Evolutionary conservation across 2,329 filamentous ascomycete species (phyloP), one percentile per base, ranked within the genome.

Genomic region (Oidium heveae): DNA sequence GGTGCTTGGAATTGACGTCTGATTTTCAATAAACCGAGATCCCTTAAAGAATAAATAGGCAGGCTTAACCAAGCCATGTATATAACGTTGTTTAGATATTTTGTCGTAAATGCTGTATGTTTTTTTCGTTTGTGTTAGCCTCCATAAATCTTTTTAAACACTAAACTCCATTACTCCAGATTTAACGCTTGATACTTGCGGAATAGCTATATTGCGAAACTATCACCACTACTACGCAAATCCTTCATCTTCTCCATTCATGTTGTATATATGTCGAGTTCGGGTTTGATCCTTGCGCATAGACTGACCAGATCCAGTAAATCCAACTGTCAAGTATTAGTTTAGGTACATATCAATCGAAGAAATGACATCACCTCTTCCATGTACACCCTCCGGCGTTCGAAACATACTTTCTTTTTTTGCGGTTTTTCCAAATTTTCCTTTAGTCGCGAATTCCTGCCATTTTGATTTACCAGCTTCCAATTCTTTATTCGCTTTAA

Each of bases 331-430:
- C 18, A 13, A 28, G 57, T 20, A 49, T 56, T 54, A 63, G 70
- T 62, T 68, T 52, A 32, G 44, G 33, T 2, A 12, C 41, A 13
- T 36, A n/a, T 22, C 15, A 24, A 36, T 50, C n/a, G 53, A 16
- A 32, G 52, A 37, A 54, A 32, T 28, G 32, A 46, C 46, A 74
- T 61, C 70, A 94, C 88, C 88, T 82, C 87, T 78, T 56, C 84
- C 88, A 63, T 86, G 77, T 24, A 91, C 76, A 57, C 86, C 82
- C 34, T 94, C 87, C 0, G 87, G 86, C 2, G 88, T 95, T 50
- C 88, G 80, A 67, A 95, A 95, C 88, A 95, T 95, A 73, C 86
- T 94, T 52, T 94, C 86, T 69, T 94, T 94, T 71, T 89, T 89
- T 24, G 66, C 67, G 44, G 69, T 60, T 66, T 82, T 82, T 59